Conservation (phyloP, 192 early-diverging fungal genomes). For the Chytriomyces hyalinus region DNA sequence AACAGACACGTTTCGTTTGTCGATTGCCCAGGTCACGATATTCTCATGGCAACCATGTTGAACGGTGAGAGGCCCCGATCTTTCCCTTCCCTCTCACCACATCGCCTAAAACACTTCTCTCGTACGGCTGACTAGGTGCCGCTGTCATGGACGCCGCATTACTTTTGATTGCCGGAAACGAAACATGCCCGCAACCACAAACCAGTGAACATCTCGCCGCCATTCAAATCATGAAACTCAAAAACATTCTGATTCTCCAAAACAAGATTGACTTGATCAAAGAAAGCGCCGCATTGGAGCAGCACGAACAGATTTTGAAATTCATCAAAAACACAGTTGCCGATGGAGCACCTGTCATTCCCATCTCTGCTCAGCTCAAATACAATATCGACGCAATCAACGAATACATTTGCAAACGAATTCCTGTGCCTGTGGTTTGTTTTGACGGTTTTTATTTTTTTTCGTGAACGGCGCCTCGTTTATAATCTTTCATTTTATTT, state of each 20-base stretch:
- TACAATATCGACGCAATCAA: conserved; percentile 98
- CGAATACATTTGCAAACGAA: conserved; percentile 96
- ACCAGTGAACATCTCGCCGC: conserved; percentile 98
- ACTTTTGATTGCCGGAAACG: conserved; percentile 96
- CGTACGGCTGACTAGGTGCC: conserved; percentile 16
- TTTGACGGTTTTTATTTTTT: background rate
- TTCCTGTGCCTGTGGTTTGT: conserved; percentile 81
- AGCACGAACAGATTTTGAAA: conserved; percentile 87
- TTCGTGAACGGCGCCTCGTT: background rate
- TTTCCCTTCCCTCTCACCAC: background rate
- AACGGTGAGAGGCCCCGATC: conserved; percentile 65
- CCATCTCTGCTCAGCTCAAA: conserved; percentile 97
- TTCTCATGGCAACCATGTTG: conserved; percentile 99
- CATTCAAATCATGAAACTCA: conserved; percentile 98
- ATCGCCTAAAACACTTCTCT: no score
- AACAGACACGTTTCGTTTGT: conserved; percentile 95
- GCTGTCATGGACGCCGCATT: conserved; percentile 99
- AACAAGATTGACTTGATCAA: conserved; percentile 99
- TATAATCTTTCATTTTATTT: background rate
- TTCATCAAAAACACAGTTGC: conserved; percentile 96
- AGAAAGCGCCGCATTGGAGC: conserved; percentile 86
- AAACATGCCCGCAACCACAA: conserved; percentile 98
- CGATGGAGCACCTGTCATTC: conserved; percentile 92
- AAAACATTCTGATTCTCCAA: conserved; percentile 96
- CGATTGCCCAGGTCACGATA: conserved; percentile 99